These are phyloP conservation scores for Tetracladium maxilliforme DNA, from an alignment of 2,329 filamentous ascomycete species.

Conservation along the genomic window DNA sequence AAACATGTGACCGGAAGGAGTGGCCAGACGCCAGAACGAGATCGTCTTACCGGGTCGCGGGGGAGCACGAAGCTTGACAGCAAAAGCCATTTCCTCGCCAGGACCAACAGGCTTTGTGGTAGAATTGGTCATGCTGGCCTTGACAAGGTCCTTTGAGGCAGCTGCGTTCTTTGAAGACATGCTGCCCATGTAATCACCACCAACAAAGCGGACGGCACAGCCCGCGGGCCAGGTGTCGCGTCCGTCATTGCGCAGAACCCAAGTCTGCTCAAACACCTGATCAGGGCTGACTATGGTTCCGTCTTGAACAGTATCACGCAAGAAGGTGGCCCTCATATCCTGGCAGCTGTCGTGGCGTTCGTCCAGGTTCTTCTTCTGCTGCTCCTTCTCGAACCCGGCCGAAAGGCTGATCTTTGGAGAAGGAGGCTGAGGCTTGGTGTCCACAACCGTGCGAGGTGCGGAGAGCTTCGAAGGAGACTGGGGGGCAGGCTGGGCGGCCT, in stretches of 20 bases:
- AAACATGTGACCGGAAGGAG: constrained; percentile 66
- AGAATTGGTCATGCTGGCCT: constrained; percentile 71
- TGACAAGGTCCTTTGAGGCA: constrained; percentile 61
- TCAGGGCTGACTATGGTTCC: constrained; percentile 58
- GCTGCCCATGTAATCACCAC: constrained; percentile 93
- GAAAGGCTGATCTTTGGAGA: constrained; percentile 7
- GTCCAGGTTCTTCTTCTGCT: constrained; percentile 15
- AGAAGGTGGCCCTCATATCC: constrained; percentile 50
- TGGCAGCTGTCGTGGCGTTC: constrained; percentile 14
- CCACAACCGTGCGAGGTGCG: constrained; percentile 56
- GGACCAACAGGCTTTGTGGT: constrained; percentile 54
- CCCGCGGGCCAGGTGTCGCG: constrained; percentile 70
- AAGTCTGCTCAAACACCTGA: constrained; percentile 73
- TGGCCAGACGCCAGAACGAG: constrained; percentile 92
- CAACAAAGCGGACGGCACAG: constrained; percentile 80
- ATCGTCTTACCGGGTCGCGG: constrained; percentile 63
- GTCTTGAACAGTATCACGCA: constrained; percentile 66
- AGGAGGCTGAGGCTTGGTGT: constrained; percentile 46
- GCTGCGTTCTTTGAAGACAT: constrained; percentile 68
- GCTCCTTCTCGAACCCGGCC: constrained; percentile 11
- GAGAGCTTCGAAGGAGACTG: too few species aligned
- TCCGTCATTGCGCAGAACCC: constrained; percentile 81
- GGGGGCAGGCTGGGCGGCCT: constrained; percentile 28
- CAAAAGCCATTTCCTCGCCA: constrained; percentile 67
- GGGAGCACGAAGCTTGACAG: constrained; percentile 72